Conservation (phyloP, 1,284 basidiomycete genomes). For the Ceratobasidium sp. region DNA sequence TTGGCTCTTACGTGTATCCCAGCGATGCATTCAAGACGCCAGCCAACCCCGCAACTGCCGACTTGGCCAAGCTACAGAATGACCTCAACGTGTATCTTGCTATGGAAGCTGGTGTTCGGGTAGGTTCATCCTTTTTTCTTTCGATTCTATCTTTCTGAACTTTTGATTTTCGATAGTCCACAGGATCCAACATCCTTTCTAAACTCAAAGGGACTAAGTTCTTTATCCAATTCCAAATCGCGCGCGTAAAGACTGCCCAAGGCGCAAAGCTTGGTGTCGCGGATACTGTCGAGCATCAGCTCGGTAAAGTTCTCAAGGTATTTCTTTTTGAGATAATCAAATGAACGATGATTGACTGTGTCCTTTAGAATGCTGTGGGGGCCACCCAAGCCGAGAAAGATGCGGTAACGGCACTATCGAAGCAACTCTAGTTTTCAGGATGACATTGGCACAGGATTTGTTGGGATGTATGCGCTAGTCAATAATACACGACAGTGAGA, state of each 20-base stretch:
- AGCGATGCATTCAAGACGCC: conserved; percentile 40
- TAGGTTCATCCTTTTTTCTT: no score
- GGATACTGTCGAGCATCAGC: conserved; percentile 43
- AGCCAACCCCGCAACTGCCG: conserved; percentile 39
- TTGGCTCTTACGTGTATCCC: neutral
- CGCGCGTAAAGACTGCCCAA: conserved; percentile 41
- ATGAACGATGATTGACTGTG: neutral
- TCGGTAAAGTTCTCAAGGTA: conserved; percentile 42
- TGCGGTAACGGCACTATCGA: conserved; percentile 36
- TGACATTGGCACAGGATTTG: conserved; percentile 20
- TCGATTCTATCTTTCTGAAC: no score
- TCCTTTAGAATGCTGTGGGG: conserved; percentile 38
- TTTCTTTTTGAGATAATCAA: neutral
- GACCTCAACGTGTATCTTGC: conserved; percentile 43
- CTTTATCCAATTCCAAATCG: conserved; percentile 44
- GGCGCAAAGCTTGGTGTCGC: conserved; percentile 39
- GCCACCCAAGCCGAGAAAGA: conserved; percentile 39
- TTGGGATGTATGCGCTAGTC: conserved; percentile 25
- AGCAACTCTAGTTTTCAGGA: conserved; percentile 20
- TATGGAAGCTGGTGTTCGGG: conserved; percentile 42
- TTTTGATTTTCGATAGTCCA: no score
- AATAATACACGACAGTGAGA: conserved; percentile 13
- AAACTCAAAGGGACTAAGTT: conserved; percentile 43
- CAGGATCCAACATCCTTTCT: conserved; percentile 26
- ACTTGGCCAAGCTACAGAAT: conserved; percentile 40